Base-by-base conservation (phyloP, 441 rosid genomes). In the Pelargonium cotyledonis region DNA sequence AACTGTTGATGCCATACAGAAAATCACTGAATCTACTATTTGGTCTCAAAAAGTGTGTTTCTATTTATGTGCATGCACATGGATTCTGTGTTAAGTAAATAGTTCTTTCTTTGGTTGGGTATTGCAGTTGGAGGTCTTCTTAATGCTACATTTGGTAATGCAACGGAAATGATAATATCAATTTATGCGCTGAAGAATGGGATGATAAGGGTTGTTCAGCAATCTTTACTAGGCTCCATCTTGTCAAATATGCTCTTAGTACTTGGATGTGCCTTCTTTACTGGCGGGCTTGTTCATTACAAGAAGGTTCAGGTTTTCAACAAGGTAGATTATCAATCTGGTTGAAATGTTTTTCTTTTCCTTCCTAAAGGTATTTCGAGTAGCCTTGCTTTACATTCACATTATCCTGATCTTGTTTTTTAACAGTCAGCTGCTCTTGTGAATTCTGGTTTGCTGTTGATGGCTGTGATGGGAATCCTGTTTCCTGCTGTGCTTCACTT, bases 71-170 rank as follows among this genome's bases (percentile, higher is more conserved):
- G 23, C 23, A 21, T 21, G 23, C 23, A 21, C 12, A 8, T 60
- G 5, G 23, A 21, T 21, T 58, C 29, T 19, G 29, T 58, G 18
- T 19, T 26, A 18, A 58, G 63, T 19, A 21, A 58, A 19, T 21
- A 16, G 63, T 58, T 58, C 7, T 19, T 18, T 58, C 2, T 58
- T 21, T 7, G 63, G 26, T 71, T 72, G 80, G 11, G 67, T 61
- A 66, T 65, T 78, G 74, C 85, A 90, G 98, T 93, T 77, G 97
- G 98, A 26, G 97, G 97, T 61, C 95, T 93, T 65, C 67, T 93
- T 69, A 91, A 93, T 83, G 97, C 97, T 46, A 89, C 96, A 68
- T 88, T 93, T 70, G 98, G 98, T 72, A 93, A 93, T 78, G 97
- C 92, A 67, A 93, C 97, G 1, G 98, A 93, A 73, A 65, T 93